Evolutionary conservation across 1,139 yeast genomes (phyloP), one percentile per base, ranked within the genome.

Genomic region (Suhomyces chickasaworum): DNA sequence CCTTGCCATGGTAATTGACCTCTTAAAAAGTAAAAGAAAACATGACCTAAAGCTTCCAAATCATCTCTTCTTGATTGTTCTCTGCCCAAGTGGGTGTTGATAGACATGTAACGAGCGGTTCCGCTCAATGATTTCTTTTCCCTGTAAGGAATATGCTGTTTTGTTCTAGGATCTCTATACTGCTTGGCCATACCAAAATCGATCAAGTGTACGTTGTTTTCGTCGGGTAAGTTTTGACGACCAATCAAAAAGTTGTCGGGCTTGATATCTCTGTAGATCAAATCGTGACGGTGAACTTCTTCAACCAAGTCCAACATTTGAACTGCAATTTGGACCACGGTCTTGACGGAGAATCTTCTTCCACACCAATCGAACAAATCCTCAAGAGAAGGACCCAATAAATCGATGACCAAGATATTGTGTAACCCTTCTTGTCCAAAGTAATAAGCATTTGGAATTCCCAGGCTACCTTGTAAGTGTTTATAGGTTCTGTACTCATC

Each of bases 1-100:
- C 99, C 98, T 72, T 93, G 99, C 99, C 99, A 93, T 42, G 99
- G 99, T 61, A 93, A 80, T 53, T 89, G 90, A 41, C 99, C 99
- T 57, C 95, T 80, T 58, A 93, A 71, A 63, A 93, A 93, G 69
- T 93, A 93, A 70, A 93, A 86, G 64, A 93, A 89, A 2, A 93
- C 98, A 69, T 93, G 97, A 37, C 97, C 98, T 56, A 93, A 75
- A 7, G 96, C 90, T 71, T 93, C 99, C 61, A 93, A 77, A 68
- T 93, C 99, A 65, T 93, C 99, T 60, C 99, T 80, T 64, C 99
- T 82, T 55, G 89, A 84, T 70, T 93, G 99, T 68, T 93, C 99
- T 63, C 97, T 81, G 40, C 99, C 99, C 62, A 93, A 76, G 71
- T 93, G 99, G 37, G 99, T 93, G 72, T 93, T 93, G 60, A 93